Percentiles rank a stretch among this genome's conserved stretches.
Conservation (phyloP, 2,329 filamentous ascomycete genomes). For the Fusarium sp. region DNA sequence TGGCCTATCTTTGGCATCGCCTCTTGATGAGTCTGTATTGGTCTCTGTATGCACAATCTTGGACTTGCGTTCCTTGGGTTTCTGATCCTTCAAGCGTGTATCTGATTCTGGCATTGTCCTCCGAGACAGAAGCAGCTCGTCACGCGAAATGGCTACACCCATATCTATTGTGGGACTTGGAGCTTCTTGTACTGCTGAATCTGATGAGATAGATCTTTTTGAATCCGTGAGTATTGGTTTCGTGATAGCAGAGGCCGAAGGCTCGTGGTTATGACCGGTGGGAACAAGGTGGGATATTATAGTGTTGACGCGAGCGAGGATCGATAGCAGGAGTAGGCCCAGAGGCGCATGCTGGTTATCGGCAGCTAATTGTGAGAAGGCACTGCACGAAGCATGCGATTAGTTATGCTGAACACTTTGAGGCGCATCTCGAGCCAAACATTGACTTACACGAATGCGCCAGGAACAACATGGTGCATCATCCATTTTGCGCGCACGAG, state of each 20-base stretch:
- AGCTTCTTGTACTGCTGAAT: background rate
- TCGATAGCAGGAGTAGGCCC: conserved; percentile 75
- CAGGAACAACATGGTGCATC: conserved; percentile 50
- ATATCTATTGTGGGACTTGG: conserved; percentile 36
- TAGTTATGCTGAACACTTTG: background rate
- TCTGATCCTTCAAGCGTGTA: background rate
- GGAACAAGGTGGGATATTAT: conserved; percentile 57
- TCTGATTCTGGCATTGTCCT: conserved; percentile 20
- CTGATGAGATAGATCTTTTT: background rate
- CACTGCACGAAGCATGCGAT: conserved; percentile 52
- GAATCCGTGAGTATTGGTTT: background rate
- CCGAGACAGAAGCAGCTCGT: conserved; percentile 28
- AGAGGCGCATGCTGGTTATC: conserved; percentile 80
- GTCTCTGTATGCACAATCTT: conserved; percentile 22
- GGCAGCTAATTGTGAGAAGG: conserved; percentile 77
- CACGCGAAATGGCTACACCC: conserved; percentile 50
- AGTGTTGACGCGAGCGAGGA: conserved; percentile 70
- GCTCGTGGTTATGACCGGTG: conserved; percentile 9
- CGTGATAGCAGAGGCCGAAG: background rate
- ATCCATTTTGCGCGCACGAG: conserved; percentile 50
- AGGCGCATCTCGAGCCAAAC: background rate
- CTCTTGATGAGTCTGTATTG: conserved; percentile 51
- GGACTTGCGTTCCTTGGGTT: conserved; percentile 10
- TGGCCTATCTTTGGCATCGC: conserved; percentile 55
- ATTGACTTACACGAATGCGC: conserved; percentile 55